A percentile compares a stretch with the other conserved stretches of the same genome.
Evolutionary conservation across 306 rosid species (phyloP).

Genomic region (Arachis hypogaea): DNA sequence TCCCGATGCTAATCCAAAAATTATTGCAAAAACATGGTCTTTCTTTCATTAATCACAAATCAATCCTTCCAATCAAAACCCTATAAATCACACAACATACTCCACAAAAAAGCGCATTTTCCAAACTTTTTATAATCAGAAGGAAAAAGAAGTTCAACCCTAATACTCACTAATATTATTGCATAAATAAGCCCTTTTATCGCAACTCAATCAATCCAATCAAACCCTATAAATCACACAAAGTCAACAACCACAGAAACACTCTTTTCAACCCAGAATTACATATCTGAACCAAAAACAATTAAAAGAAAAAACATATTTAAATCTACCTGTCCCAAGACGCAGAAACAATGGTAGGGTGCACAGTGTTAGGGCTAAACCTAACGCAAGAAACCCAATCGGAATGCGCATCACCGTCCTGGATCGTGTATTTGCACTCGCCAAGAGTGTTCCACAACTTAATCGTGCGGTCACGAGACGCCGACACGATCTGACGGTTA

Average conservation of each 20-base stretch:
- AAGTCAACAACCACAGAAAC: no score
- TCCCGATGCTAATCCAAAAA: not conserved
- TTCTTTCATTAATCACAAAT: not conserved
- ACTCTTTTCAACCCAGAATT: no score
- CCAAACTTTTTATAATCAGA: not conserved
- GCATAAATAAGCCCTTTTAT: not conserved
- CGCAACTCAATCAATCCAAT: not conserved
- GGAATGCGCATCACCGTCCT: slow-evolving; percentile 70
- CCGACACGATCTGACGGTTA: slow-evolving; percentile 98
- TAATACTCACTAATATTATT: not conserved
- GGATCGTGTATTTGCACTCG: slow-evolving; percentile 92
- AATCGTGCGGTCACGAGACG: slow-evolving; percentile 94
- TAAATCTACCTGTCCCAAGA: slow-evolving; percentile 44
- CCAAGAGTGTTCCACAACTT: slow-evolving; percentile 98
- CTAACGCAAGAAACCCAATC: slow-evolving; percentile 97
- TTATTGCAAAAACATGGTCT: not conserved
- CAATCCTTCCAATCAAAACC: not conserved
- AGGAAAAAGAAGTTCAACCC: not conserved
- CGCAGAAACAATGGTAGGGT: slow-evolving; percentile 89
- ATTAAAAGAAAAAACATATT: no score
- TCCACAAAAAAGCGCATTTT: no score
- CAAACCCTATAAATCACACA: no score
- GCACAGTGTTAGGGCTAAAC: slow-evolving; percentile 72
- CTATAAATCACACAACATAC: not conserved
- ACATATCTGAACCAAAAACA: no score